A percentile compares a stretch with the other conserved stretches of the same genome.
These are phyloP conservation scores for Trametes cinnabarina DNA, from an alignment of 768 basidiomycete species.

Conservation along the genomic window DNA sequence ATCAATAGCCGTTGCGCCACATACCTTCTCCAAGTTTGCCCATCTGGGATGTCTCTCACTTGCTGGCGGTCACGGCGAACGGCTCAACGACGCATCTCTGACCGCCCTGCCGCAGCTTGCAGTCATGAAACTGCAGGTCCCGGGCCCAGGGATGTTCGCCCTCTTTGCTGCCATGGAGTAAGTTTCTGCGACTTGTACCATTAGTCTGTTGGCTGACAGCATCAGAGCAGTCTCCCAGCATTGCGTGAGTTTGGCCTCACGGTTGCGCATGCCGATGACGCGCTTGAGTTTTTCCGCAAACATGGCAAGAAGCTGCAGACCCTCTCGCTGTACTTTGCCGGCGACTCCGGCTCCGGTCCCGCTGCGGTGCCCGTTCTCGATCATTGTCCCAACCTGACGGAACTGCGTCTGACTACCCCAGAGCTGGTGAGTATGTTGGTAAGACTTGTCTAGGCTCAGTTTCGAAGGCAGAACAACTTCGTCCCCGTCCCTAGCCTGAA, in stretches of 20 bases:
- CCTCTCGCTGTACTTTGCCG: background rate
- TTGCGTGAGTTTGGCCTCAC: constrained; percentile 1
- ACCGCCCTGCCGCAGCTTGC: background rate
- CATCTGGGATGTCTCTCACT: background rate
- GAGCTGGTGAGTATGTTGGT: background rate
- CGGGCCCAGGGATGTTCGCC: background rate
- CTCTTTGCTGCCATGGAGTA: constrained; percentile 1
- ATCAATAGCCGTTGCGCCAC: background rate
- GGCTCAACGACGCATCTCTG: background rate
- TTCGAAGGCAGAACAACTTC: too few species aligned
- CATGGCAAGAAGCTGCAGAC: constrained; percentile 1
- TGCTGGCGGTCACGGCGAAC: background rate
- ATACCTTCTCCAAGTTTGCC: background rate
- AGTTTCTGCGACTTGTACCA: background rate
- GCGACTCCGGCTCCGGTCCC: background rate
- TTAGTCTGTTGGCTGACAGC: background rate
- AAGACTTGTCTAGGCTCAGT: too few species aligned
- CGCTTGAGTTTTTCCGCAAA: background rate
- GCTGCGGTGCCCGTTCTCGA: background rate
- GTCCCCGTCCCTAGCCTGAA: background rate
- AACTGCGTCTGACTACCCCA: background rate
- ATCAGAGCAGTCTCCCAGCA: background rate
- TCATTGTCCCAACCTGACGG: background rate
- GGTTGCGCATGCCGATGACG: background rate
- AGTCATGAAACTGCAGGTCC: background rate